Conservation (phyloP, 2,329 filamentous ascomycete species). For the Raffaelea deltoideospora region DNA sequence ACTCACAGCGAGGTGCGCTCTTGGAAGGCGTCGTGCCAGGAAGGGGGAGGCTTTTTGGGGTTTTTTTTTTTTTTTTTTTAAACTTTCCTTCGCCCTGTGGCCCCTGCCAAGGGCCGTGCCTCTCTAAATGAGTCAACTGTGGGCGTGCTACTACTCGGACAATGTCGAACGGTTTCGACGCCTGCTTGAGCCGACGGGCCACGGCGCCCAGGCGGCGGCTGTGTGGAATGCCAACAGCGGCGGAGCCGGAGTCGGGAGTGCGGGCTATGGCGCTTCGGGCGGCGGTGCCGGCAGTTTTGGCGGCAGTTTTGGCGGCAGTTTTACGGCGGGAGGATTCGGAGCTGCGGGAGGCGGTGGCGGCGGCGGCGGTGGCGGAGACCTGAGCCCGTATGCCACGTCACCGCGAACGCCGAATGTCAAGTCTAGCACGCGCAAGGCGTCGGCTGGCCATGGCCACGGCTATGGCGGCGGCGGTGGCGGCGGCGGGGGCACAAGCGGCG, state of each 20-base stretch:
- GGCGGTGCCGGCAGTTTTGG: constrained; percentile 4
- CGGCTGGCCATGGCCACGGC: constrained; percentile 3
- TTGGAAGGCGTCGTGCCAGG: constrained; percentile 38
- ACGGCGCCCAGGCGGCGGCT: constrained; percentile 33
- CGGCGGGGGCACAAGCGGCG: constrained; percentile 15
- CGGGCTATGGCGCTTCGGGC: constrained; percentile 8
- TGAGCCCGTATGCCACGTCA: constrained; percentile 16
- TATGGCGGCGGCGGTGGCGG: constrained; percentile 6
- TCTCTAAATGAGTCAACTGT: constrained; percentile 70
- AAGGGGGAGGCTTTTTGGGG: constrained; percentile 4
- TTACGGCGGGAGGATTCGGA: too few species aligned
- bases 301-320: constrained; percentile 9
- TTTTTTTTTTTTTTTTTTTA: too few species aligned
- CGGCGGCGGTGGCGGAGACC: too few species aligned
- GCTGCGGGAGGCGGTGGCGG: constrained; percentile 8
- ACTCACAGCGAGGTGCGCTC: constrained; percentile 75
- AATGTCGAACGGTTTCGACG: constrained; percentile 91
- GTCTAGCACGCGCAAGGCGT: not conserved
- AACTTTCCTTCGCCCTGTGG: too few species aligned
- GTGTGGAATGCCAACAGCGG: constrained; percentile 36
- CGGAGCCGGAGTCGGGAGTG: constrained; percentile 5
- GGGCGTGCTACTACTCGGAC: constrained; percentile 94
- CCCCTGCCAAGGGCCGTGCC: not conserved
- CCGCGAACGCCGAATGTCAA: constrained; percentile 15
- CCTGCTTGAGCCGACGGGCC: constrained; percentile 60